Evolutionary conservation across 352 stramenopile species (phyloP), one percentile per base, ranked within the genome.

Genomic region (Phytophthora sansomeana): DNA sequence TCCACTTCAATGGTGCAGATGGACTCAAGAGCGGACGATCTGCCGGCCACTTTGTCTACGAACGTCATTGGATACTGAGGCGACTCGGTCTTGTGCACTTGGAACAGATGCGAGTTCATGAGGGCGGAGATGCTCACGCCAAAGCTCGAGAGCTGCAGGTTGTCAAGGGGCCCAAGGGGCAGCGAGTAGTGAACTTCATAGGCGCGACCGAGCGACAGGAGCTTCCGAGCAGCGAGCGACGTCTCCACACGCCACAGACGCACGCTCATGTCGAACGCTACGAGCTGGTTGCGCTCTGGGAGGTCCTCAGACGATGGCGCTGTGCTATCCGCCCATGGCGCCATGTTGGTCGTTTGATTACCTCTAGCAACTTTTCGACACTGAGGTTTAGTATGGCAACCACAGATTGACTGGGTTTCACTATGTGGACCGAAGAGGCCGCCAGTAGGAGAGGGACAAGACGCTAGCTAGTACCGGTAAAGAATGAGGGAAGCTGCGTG

Each of bases 1-100:
- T 90, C 85, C 58, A 98, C 81, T 16, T 90, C 81, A 53, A 99
- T 92, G 41, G 98, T 87, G 17, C 84, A 86, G 55, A 98, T 91
- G 4, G 81, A 75, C 36, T 81, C 63, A 38, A 35, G 28, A 17
- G 52, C 53, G 32, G 66, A 50, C 3, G 41, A 42, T 16, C 54
- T 51, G n/a, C 69, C 54, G 5, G 71, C 60, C 7, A 82, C 35
- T 39, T 74, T 72, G 32, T 83, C 68, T 17, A 63, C 30, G 42
- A 85, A 72, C 30, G 78, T 72, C 52, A 83, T 62, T n/a, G 76
- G 14, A n/a, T 65, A 73, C 32, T 36, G 50, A 5, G 67, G 43
- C 16, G 52, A n/a, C 16, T 39, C n/a, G 0, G 28, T 56, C n/a
- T 76, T 49, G 9, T 74, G 53, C 30, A 90, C 81, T 59, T 86